These are phyloP conservation scores for Penstemon barbatus DNA, from an alignment of 257 asterid genomes.

Conservation along the genomic window DNA sequence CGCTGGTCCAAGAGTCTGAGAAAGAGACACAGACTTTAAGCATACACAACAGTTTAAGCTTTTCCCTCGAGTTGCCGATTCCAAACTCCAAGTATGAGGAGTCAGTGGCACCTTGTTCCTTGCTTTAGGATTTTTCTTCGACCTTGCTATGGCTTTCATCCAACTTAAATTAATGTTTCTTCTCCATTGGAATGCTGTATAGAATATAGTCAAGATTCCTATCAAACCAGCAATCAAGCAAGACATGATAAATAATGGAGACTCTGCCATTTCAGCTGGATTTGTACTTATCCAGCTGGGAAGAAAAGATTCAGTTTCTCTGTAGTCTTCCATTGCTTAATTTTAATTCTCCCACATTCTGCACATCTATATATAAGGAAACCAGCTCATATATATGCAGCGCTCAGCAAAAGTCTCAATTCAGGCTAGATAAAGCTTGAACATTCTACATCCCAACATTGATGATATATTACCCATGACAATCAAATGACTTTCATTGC, in stretches of 20 bases:
- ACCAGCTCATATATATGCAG: constrained; percentile 21
- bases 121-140: constrained; percentile 87
- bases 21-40: constrained; percentile 72
- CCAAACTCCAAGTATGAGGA: constrained; percentile 83
- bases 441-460: constrained; percentile 24
- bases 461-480: constrained; percentile 15
- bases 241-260: constrained; percentile 64
- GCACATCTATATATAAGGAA: constrained; percentile 28
- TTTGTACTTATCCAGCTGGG: constrained; percentile 69
- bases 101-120: constrained; percentile 67
- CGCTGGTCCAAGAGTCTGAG: constrained; percentile 76
- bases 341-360: constrained; percentile 30
- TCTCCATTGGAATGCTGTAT: constrained; percentile 94
- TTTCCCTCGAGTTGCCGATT: constrained; percentile 80
- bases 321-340: constrained; percentile 70
- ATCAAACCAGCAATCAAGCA: constrained; percentile 72
- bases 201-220: constrained; percentile 77
- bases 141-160: constrained; percentile 97
- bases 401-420: constrained; percentile 21
- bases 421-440: constrained; percentile 18
- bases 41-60: constrained; percentile 87
- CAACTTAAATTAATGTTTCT: constrained; percentile 80
- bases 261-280: constrained; percentile 79
- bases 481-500: constrained; percentile 18
- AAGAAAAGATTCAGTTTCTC: constrained; percentile 62